These are phyloP conservation scores for Aulographum hederae DNA, from an alignment of 2,329 filamentous ascomycete genomes.

Conservation along the genomic window DNA sequence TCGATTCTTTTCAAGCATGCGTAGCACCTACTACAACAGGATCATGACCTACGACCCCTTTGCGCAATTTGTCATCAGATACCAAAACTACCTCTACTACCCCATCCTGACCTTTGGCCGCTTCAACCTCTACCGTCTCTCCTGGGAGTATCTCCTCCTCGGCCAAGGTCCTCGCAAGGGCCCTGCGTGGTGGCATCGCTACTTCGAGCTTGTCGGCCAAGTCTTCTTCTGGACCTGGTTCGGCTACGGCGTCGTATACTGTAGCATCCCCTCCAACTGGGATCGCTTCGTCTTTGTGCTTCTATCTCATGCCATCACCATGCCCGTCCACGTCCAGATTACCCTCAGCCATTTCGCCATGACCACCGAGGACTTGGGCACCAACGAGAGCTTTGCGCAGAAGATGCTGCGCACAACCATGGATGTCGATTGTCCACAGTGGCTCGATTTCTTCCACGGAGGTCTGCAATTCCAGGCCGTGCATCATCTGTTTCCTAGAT, in stretches of 20 bases:
- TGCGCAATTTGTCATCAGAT: constrained; percentile 39
- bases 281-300: constrained; percentile 43
- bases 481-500: constrained; percentile 50
- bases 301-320: constrained; percentile 45
- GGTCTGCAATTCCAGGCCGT: constrained; percentile 57
- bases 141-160: constrained; percentile 45
- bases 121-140: constrained; percentile 54
- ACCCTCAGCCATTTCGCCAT: constrained; percentile 57
- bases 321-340: constrained; percentile 54
- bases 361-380: constrained; percentile 46
- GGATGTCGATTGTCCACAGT: constrained; percentile 54
- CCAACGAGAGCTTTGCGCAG: constrained; percentile 48
- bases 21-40: constrained; percentile 47
- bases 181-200: constrained; percentile 49
- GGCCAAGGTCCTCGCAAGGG: constrained; percentile 36
- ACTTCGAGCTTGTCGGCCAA: constrained; percentile 45
- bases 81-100: constrained; percentile 52
- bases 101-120: constrained; percentile 47
- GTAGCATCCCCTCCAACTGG: constrained; percentile 37
- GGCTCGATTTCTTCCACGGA: constrained; percentile 56
- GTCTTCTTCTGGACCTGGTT: constrained; percentile 49
- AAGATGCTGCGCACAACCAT: constrained; percentile 54
- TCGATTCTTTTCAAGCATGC: constrained; percentile 44
- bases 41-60: constrained; percentile 43
- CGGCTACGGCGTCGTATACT: constrained; percentile 46